A percentile compares a stretch with the other conserved stretches of the same genome.
phyloP scores from a whole-genome alignment of 2,329 filamentous ascomycete species.

The Penicillium brasilianum region DNA sequence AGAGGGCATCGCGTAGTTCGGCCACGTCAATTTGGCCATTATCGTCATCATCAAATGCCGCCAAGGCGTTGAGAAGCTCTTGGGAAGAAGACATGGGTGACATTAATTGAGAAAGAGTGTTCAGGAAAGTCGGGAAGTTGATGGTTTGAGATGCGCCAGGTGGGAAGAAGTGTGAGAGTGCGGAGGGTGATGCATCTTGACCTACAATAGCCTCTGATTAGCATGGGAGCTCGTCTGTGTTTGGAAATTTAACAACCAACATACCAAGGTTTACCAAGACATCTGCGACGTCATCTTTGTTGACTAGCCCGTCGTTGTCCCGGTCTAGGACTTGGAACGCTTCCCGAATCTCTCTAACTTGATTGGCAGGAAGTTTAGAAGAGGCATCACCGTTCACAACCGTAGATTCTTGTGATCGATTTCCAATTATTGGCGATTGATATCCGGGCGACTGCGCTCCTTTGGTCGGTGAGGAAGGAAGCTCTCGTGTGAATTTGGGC shows the following conservation, averaged over 20 bases:
- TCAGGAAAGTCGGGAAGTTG: constrained; percentile 83
- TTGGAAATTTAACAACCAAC: constrained; percentile 8
- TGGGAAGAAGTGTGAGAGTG: constrained; percentile 83
- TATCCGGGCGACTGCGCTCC: constrained; percentile 36
- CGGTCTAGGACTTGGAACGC: constrained; percentile 92
- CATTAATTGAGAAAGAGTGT: constrained; percentile 75
- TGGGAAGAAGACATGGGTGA: constrained; percentile 74
- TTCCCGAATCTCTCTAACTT: constrained; percentile 86
- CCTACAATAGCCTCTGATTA: constrained; percentile 54
- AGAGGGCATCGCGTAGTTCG: constrained; percentile 80
- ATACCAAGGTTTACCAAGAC: constrained; percentile 84
- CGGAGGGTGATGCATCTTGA: constrained; percentile 71
- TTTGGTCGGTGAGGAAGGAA: constrained; percentile 48
- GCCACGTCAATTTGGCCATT: constrained; percentile 86
- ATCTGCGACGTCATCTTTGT: constrained; percentile 80
- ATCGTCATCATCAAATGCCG: constrained; percentile 94
- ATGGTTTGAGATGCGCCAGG: constrained; percentile 72
- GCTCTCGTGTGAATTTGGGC: constrained; percentile 44
- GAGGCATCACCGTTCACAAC: constrained; percentile 42
- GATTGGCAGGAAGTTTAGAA: constrained; percentile 70
- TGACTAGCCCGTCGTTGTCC: constrained; percentile 82
- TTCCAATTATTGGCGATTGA: constrained; percentile 37
- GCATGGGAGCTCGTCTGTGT: neutral
- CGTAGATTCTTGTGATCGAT: constrained; percentile 30
- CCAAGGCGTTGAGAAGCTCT: constrained; percentile 87